Percentiles rank a stretch among this genome's conserved stretches.
Evolutionary conservation across 1,284 basidiomycete species (phyloP).

Genomic region (Sphaerobolus stellatus): DNA sequence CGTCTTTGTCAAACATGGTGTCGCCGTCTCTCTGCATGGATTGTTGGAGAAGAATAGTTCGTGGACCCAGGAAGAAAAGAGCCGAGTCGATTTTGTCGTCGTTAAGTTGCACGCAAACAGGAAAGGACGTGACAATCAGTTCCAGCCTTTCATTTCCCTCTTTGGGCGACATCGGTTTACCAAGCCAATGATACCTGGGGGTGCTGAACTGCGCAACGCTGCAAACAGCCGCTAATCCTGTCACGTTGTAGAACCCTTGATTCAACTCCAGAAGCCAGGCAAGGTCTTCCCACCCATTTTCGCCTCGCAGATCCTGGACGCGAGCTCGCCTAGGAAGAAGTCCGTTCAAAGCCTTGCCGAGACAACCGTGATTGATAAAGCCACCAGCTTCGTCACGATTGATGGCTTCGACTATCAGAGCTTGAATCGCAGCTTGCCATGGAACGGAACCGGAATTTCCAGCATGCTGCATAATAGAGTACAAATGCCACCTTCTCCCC

Average conservation of each 20-base stretch:
- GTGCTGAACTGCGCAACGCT: constrained; percentile 12
- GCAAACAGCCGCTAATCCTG: constrained; percentile 24
- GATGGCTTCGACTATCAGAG: constrained; percentile 26
- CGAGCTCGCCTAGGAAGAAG: constrained; percentile 25
- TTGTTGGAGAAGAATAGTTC: not conserved
- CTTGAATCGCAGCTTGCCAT: constrained; percentile 27
- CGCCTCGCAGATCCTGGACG: constrained; percentile 19
- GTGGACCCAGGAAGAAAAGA: not conserved
- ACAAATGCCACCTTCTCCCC: constrained; percentile 24
- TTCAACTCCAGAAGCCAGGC: constrained; percentile 29
- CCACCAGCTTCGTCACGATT: constrained; percentile 18
- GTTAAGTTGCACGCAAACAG: constrained; percentile 1
- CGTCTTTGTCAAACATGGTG: not conserved
- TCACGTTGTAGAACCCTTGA: constrained; percentile 28
- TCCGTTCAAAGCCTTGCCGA: constrained; percentile 27
- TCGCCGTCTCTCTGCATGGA: not conserved
- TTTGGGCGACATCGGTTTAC: constrained; percentile 20
- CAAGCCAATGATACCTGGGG: constrained; percentile 21
- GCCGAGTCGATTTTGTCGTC: not conserved
- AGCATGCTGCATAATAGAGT: constrained; percentile 23
- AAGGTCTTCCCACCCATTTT: constrained; percentile 26
- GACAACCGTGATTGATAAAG: constrained; percentile 18
- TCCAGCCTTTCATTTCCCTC: constrained; percentile 25
- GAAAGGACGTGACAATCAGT: constrained; percentile 23
- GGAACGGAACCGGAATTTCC: constrained; percentile 21